Base-by-base conservation (phyloP, 139 green algal species). In the Asterochloris sp. region DNA sequence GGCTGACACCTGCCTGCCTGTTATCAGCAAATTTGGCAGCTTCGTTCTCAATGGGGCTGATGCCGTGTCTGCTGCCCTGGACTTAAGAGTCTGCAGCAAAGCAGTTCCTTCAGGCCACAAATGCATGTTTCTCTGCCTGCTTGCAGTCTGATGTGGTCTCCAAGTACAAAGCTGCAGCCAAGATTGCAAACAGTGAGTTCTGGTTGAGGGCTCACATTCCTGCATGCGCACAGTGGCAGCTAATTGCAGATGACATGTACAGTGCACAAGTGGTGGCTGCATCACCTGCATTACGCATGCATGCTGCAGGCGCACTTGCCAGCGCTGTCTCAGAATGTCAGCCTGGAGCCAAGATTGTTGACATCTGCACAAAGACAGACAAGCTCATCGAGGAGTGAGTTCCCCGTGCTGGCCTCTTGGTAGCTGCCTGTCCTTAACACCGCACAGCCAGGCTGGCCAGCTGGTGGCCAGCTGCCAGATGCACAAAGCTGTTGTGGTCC, bases 161-260 rank as follows among this genome's bases (percentile, higher is more conserved):
- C 63, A 99, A 99, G 89, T 99, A 99, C 93, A 99, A 99, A 87
- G 91, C 94, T 62, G 97, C 97, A 9, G 94, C 97, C 17, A 96
- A 99, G 76, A 98, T 99, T 82, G 91, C 89, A 73, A 99, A 99
- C 88, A 94, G 96, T 99, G 84, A 90, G 96, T 89, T 0, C 23
- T 16, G 24, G 6, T 77, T 63, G 9, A 4, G 24, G 29, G 16
- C 73, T 75, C 26, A 10, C 27, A 23, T 27, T 12, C 10, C 15
- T 12, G 16, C 16, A 64, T 77, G 61, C 63, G 21, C 2, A 23
- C 19, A 80, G 67, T 12, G 38, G 38, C 38, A 10, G 38, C 38
- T 54, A 6, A 23, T 13, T 2, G 47, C 62, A 75, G 19, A 67
- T 64, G 27, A 27, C 26, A 21, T 84, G 24, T 28, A 21, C 61